Evolutionary conservation across 2,329 filamentous ascomycete species (phyloP), one percentile per base, ranked within the genome.

Genomic region (Xylaria sp.): DNA sequence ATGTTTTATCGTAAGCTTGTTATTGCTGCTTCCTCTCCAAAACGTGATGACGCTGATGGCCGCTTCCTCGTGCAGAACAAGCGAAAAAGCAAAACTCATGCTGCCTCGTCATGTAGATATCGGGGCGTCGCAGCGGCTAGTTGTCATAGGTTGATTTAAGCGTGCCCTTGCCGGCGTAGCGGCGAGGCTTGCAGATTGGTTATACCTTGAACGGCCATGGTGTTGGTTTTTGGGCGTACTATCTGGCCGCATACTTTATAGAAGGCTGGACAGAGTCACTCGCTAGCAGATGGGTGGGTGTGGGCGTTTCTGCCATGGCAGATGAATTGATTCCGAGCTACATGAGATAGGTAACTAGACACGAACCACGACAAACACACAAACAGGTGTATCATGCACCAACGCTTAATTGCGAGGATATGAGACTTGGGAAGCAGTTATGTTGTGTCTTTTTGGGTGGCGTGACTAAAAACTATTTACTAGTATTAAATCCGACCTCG

Each of bases 71-170:
- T 48, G 17, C 48, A 82, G 79, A 78, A 72, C 76, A 87, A 80
- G 88, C 88, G 69, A 91, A 91, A 81, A 90, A 90, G 76, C 87
- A 90, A 72, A 91, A 91, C 75, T 88, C 86, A 20, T 91, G 88
- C 82, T 90, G 88, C 69, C 66, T 84, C 54, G 68, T 89, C 65
- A 89, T 89, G 85, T 90, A 82, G 69, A 66, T 55, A 42, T 37
- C 17, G n/a, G 40, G 39, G 37, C 16, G 38, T 53, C 53, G 42
- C 38, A 6, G 19, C 18, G n/a, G 38, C n/a, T 37, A n/a, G 46
- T 26, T 34, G 22, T 26, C 38, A 22, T 47, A 9, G 37, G 43
- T 21, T 44, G 29, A 50, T 39, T 46, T 18, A 53, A 48, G 45
- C 46, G 52, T 59, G 46, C 47, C 50, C 26, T 42, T 62, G 62